Evolutionary conservation across 179 eudicot genomes (phyloP).

Genomic region (Amaranthus tricolor): DNA sequence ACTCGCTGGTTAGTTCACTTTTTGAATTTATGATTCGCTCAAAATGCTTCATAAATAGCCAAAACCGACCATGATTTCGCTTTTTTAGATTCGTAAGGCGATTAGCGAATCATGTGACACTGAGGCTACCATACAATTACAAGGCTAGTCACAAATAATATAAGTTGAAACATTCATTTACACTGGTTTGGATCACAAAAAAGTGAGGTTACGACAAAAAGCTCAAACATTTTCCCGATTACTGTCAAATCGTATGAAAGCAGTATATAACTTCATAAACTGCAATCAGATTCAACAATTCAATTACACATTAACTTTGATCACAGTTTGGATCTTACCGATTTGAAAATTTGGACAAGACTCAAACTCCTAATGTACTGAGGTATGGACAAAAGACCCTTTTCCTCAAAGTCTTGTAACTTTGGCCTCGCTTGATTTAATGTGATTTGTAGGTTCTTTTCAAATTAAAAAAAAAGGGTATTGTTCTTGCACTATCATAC

Average conservation of each 20-base stretch:
- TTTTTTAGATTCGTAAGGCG: too few species aligned
- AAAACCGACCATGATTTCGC: too few species aligned
- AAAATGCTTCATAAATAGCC: too few species aligned
- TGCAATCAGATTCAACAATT: neutral
- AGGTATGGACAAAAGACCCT: neutral
- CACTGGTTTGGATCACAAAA: too few species aligned
- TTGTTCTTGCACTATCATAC: neutral
- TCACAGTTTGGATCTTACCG: neutral
- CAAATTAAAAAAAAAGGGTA: neutral
- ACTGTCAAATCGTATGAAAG: neutral
- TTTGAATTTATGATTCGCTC: too few species aligned
- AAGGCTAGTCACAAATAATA: neutral
- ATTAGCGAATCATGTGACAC: too few species aligned
- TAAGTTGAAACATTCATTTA: neutral
- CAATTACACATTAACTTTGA: neutral
- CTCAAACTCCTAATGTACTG: neutral
- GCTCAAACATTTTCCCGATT: neutral
- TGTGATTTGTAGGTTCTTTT: neutral
- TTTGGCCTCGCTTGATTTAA: too few species aligned
- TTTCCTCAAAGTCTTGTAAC: too few species aligned
- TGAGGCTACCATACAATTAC: neutral
- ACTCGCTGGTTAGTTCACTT: too few species aligned
- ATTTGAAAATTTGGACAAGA: slow-evolving; percentile 2
- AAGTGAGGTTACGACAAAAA: neutral
- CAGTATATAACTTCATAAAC: neutral